Evolutionary conservation across 2,329 filamentous ascomycete genomes (phyloP).

Genomic region (Leptodontidium sp.): DNA sequence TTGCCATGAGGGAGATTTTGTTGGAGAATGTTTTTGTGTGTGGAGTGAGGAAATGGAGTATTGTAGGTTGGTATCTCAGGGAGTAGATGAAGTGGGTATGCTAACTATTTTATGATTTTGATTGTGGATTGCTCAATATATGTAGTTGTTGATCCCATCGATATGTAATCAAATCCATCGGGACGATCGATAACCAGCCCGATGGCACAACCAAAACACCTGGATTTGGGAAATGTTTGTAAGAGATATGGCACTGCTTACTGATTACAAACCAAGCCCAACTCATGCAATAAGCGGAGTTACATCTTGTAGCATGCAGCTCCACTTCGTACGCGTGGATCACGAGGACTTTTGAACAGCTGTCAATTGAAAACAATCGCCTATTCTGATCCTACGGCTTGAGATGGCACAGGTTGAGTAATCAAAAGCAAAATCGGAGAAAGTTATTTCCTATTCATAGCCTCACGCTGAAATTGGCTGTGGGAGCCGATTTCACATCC

Average conservation of each 20-base stretch:
- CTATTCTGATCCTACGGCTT: too few relatives aligned
- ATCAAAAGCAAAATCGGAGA: background rate
- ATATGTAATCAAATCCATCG: background rate
- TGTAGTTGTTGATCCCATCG: too few relatives aligned
- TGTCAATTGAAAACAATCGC: too few relatives aligned
- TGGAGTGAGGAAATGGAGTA: background rate
- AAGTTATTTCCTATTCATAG: background rate
- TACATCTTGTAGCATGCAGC: background rate
- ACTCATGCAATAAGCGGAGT: background rate
- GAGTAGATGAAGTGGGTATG: background rate
- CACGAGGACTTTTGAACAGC: background rate
- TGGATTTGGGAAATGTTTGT: background rate
- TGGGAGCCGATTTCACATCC: too few relatives aligned
- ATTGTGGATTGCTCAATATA: background rate
- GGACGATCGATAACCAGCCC: background rate
- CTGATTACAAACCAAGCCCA: constrained; percentile 1
- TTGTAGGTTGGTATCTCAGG: background rate
- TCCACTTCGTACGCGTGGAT: background rate
- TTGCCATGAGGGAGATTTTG: background rate
- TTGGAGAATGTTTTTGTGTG: too few relatives aligned
- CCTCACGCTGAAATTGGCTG: background rate
- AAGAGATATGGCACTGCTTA: background rate
- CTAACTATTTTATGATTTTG: background rate
- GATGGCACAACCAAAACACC: background rate
- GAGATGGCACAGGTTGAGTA: background rate